Conservation (phyloP, 257 asterid species). For the Solanum peruvianum region DNA sequence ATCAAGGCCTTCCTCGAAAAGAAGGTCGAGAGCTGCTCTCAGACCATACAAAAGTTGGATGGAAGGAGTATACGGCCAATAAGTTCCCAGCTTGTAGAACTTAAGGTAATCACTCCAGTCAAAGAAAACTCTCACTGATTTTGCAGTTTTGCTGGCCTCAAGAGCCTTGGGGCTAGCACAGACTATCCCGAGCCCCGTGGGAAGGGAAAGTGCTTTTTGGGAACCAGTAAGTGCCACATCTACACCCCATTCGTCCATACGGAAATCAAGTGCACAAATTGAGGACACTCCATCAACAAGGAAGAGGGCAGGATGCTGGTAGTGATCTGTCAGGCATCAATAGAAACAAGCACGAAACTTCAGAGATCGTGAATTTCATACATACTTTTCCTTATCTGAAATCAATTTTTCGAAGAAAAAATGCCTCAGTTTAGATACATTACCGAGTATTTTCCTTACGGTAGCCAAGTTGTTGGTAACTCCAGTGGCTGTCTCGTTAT, state of each 20-base stretch:
- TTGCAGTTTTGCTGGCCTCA: constrained; percentile 82
- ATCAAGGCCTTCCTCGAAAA: constrained; percentile 96
- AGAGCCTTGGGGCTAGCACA: constrained; percentile 96
- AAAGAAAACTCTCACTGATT: constrained; percentile 87
- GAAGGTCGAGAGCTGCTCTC: constrained; percentile 76
- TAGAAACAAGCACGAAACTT: background rate
- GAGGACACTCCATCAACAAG: constrained; percentile 98
- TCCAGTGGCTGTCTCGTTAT: constrained; percentile 97
- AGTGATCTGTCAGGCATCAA: constrained; percentile 46
- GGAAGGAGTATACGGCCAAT: constrained; percentile 99
- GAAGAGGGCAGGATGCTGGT: constrained; percentile 85
- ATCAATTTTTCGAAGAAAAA: background rate
- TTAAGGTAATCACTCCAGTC: constrained; percentile 93
- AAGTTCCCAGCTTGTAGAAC: constrained; percentile 86
- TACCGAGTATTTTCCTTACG: constrained; percentile 86
- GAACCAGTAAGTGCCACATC: constrained; percentile 97
- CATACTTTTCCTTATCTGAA: background rate
- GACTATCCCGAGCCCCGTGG: constrained; percentile 89
- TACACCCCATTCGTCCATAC: constrained; percentile 99
- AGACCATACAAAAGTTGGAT: constrained; percentile 90
- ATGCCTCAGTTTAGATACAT: background rate
- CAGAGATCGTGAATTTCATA: background rate
- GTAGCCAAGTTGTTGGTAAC: constrained; percentile 95
- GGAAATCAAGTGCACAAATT: constrained; percentile 93
- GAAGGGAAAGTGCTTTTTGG: constrained; percentile 94